A percentile compares a stretch with the other conserved stretches of the same genome.
phyloP scores from a whole-genome alignment of 2,329 filamentous ascomycete genomes.

The Cercospora janseana region DNA sequence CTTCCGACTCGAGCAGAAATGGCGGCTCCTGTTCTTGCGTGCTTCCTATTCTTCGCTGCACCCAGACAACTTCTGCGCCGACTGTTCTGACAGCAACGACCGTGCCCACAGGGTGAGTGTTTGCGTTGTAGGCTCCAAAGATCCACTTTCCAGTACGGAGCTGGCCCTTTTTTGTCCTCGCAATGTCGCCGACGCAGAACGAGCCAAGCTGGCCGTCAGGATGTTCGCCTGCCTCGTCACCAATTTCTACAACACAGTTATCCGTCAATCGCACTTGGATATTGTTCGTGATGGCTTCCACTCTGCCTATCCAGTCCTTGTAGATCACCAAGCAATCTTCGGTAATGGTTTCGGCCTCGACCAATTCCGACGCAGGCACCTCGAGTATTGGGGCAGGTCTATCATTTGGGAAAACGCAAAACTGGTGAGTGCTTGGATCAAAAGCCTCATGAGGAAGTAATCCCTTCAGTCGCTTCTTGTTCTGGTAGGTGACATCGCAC shows the following conservation, averaged over 20 bases:
- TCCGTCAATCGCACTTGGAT: constrained; percentile 53
- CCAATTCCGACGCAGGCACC: constrained; percentile 36
- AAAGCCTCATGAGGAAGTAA: constrained; percentile 24
- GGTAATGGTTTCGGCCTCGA: constrained; percentile 38
- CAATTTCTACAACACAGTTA: constrained; percentile 54
- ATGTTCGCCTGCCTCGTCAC: constrained; percentile 44
- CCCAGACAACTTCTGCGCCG: constrained; percentile 53
- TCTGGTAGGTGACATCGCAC: constrained; percentile 31
- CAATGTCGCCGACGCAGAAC: constrained; percentile 50
- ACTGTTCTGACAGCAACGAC: constrained; percentile 52
- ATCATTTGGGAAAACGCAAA: constrained; percentile 19
- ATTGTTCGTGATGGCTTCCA: constrained; percentile 51
- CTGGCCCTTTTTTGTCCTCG: constrained; percentile 53
- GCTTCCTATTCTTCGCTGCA: constrained; percentile 42
- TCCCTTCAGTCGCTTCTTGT: constrained; percentile 24
- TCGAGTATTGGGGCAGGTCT: constrained; percentile 27
- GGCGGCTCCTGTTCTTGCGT: constrained; percentile 30
- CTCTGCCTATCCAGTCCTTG: constrained; percentile 56
- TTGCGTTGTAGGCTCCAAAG: constrained; percentile 53
- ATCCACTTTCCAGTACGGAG: constrained; percentile 54
- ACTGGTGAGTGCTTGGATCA: constrained; percentile 17
- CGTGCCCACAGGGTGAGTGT: constrained; percentile 50
- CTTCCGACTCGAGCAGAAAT: constrained; percentile 33
- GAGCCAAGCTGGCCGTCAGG: constrained; percentile 29
- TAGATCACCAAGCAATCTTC: constrained; percentile 56